phyloP scores from a whole-genome alignment of 1,284 basidiomycete genomes.

The Laetiporus sulphureus region DNA sequence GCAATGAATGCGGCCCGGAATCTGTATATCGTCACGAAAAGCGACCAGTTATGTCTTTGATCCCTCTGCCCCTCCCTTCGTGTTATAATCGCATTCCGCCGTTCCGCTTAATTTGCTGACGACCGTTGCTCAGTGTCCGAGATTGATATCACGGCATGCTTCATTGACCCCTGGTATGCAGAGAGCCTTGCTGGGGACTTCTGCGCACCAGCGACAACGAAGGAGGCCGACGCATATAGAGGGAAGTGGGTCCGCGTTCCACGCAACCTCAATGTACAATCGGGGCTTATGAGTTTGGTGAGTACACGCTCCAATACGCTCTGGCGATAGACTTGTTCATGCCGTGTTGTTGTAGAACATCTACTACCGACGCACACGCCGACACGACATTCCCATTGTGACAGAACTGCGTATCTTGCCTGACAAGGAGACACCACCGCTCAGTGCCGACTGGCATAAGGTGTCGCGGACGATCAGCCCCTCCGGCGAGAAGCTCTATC shows the following conservation, averaged over 20 bases:
- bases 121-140: no score
- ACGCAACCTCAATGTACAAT: conserved; percentile 66
- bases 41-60: no score
- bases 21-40: no score
- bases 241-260: conserved; percentile 87
- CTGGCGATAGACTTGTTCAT: not conserved
- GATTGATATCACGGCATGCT: conserved; percentile 67
- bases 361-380: conserved; percentile 80
- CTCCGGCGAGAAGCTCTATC: conserved; percentile 33
- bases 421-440: conserved; percentile 39
- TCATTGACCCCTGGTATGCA: conserved; percentile 52
- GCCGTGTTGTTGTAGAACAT: conserved; percentile 59
- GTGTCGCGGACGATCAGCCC: conserved; percentile 29
- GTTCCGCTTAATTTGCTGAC: no score
- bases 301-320: not conserved
- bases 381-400: conserved; percentile 68
- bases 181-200: conserved; percentile 29
- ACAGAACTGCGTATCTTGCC: conserved; percentile 55
- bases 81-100: no score
- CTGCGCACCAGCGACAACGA: conserved; percentile 65
- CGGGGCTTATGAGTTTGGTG: conserved; percentile 21
- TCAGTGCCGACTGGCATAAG: conserved; percentile 48
- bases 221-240: conserved; percentile 68
- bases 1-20: no score
- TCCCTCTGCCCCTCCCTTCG: no score